Evolutionary conservation across 176 grass and related monocot species (phyloP).

Genomic region (Aegilops umbellulata): DNA sequence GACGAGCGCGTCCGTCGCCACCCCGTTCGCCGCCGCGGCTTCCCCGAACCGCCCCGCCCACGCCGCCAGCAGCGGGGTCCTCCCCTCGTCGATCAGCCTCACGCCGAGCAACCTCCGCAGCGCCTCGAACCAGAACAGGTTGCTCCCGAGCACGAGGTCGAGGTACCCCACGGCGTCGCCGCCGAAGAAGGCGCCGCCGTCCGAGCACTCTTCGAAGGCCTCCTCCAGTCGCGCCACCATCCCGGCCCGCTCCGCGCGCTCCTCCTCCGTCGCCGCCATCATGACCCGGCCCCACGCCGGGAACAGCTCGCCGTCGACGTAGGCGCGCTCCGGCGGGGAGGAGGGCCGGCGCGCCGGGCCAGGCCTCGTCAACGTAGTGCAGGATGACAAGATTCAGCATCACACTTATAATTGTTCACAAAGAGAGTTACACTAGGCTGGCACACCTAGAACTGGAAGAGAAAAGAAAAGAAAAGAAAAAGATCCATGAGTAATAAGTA

Average conservation of each 20-base stretch:
- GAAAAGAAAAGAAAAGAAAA: no score
- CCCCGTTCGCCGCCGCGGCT: background rate
- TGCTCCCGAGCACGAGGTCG: background rate
- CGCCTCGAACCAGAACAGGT: background rate
- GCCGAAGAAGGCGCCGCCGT: background rate
- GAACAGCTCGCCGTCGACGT: background rate
- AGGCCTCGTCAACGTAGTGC: background rate
- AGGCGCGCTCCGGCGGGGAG: background rate
- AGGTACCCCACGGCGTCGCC: background rate
- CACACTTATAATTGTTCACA: no score
- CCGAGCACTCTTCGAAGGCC: background rate
- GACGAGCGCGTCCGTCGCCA: background rate
- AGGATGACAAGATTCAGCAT: background rate
- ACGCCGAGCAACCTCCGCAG: background rate
- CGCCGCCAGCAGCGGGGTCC: background rate
- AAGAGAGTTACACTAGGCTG: no score
- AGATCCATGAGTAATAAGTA: no score
- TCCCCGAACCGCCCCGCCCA: background rate
- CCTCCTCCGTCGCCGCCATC: background rate
- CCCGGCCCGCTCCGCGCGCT: no score
- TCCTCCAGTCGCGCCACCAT: background rate
- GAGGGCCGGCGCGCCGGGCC: background rate
- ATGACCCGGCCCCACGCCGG: background rate
- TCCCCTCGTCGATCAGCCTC: background rate
- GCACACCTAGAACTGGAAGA: no score